These are phyloP conservation scores for Cytospora mali DNA, from an alignment of 2,329 filamentous ascomycete species.

Conservation along the genomic window DNA sequence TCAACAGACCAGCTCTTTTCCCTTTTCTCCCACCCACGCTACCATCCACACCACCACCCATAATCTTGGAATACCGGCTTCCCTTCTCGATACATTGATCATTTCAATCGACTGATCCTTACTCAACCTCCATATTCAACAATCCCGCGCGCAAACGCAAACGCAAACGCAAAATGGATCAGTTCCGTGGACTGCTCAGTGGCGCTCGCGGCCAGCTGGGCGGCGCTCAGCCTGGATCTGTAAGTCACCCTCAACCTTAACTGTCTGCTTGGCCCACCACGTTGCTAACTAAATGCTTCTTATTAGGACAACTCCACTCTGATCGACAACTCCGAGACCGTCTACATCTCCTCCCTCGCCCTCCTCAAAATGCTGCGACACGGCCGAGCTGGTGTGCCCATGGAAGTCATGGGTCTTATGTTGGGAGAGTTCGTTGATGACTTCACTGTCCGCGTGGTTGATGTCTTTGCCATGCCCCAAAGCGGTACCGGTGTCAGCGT, in stretches of 20 bases:
- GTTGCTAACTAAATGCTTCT: constrained; percentile 26
- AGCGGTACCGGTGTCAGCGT: constrained; percentile 98
- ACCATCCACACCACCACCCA: constrained; percentile 12
- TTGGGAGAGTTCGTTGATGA: constrained; percentile 98
- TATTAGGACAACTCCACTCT: constrained; percentile 82
- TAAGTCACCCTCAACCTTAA: constrained; percentile 44
- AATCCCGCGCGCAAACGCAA: constrained; percentile 30
- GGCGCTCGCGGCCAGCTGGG: constrained; percentile 69
- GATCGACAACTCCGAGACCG: constrained; percentile 98
- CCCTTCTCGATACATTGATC: neutral
- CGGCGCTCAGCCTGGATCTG: constrained; percentile 61
- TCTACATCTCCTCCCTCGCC: constrained; percentile 97
- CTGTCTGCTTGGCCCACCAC: neutral
- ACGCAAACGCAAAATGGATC: constrained; percentile 69
- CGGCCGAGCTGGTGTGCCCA: constrained; percentile 94
- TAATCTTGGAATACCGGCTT: neutral
- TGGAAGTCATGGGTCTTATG: constrained; percentile 99
- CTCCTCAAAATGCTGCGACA: constrained; percentile 98
- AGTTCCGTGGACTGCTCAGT: constrained; percentile 85
- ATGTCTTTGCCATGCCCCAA: constrained; percentile 99
- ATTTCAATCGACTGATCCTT: neutral
- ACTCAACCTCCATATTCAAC: neutral
- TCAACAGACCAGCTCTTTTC: constrained; percentile 5
- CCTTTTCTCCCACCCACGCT: neutral
- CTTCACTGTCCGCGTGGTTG: constrained; percentile 96